Evolutionary conservation across 306 rosid species (phyloP), one percentile per base, ranked within the genome.

Genomic region (Fragaria vesca): DNA sequence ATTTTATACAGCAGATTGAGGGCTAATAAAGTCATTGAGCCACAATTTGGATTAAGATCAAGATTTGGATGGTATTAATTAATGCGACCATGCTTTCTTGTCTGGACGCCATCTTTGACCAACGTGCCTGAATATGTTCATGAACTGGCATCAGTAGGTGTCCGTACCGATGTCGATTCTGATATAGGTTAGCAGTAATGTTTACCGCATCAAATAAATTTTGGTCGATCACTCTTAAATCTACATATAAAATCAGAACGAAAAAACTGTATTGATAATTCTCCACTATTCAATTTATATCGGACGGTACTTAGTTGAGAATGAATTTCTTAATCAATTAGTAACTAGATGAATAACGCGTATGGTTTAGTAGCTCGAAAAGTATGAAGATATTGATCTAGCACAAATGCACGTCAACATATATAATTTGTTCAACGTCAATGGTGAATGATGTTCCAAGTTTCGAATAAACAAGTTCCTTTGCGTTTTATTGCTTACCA

Each of bases 21-120:
- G 66, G 38, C 38, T 28, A 61, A 61, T 5, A 26, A 1, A 5
- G 67, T 61, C 67, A 61, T 28, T 61, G 38, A 26, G 6, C 38
- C 18, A 61, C 36, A 12, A 43, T 43, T 8, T 43, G 11, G 11
- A 42, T 42, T 0, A 42, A 42, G 9, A 5, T 42, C 45, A 42
- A 0, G 10, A 42, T 42, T 42, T 1, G 45, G 45, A 42, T 42
- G 8, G 6, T 42, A 42, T 42, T 7, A 5, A 63, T 30, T 40
- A 11, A 7, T 61, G 38, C 0, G 2, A 3, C 47, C 47, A n/a
- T 65, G 69, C 24, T 17, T 15, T 32, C 36, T 15, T 16, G 45
- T 65, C 69, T 65, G 46, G 43, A 65, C 69, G 69, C 69, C 69
- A 34, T 16, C 45, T 32, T 34, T 65, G 45, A 65, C 69, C 38